A percentile compares a stretch with the other conserved stretches of the same genome.
These are phyloP conservation scores for Fusarium veterinarium DNA, from an alignment of 2,329 filamentous ascomycete species.

Conservation along the genomic window DNA sequence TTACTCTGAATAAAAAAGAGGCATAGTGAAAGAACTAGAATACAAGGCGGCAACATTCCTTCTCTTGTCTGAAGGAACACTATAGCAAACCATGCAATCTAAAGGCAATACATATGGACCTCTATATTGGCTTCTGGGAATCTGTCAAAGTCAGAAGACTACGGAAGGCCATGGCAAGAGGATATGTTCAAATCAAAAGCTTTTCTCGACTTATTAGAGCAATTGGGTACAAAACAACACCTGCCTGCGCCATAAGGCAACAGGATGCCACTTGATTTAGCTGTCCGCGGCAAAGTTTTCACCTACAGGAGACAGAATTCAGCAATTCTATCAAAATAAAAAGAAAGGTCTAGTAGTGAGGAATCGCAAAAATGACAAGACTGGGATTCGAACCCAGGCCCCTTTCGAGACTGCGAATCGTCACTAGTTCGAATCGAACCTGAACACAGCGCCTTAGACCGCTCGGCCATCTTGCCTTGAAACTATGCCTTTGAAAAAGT, in stretches of 20 bases:
- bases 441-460: slow-evolving; percentile 43
- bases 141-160: fast-evolving
- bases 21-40: fast-evolving
- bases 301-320: too few species aligned
- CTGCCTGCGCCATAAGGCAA: background rate
- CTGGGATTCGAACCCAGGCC: slow-evolving; percentile 42
- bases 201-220: fast-evolving
- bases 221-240: fast-evolving
- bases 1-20: fast-evolving
- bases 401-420: slow-evolving; percentile 43
- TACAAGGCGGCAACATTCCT: fast-evolving
- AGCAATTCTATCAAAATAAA: background rate
- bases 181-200: fast-evolving
- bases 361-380: slow-evolving; percentile 22
- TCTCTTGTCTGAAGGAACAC: fast-evolving
- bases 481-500: fast-evolving
- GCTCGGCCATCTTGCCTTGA: slow-evolving; percentile 33
- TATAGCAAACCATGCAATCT: background rate
- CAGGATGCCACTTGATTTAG: too few species aligned
- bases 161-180: fast-evolving
- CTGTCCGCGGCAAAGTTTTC: too few species aligned
- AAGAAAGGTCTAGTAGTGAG: fast-evolving
- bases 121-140: fast-evolving
- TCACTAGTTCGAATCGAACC: slow-evolving; percentile 34
- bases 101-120: fast-evolving